These are phyloP conservation scores for Mimosa pudica DNA, from an alignment of 306 rosid genomes.

Conservation along the genomic window DNA sequence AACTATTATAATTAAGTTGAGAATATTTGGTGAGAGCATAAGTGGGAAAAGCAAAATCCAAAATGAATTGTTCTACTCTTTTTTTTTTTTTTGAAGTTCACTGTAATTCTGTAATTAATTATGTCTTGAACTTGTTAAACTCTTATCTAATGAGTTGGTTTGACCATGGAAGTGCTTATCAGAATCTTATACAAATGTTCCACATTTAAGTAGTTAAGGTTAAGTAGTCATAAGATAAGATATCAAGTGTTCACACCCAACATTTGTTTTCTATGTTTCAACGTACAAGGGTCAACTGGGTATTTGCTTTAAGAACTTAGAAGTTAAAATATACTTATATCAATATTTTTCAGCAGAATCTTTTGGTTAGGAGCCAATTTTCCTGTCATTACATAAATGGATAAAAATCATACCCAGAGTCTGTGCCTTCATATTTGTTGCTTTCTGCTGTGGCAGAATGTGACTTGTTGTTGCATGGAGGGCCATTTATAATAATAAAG, in stretches of 20 bases:
- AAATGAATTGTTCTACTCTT: constrained; percentile 35
- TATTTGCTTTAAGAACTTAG: background rate
- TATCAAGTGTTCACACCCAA: background rate
- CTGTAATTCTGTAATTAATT: constrained; percentile 21
- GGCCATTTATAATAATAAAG: constrained; percentile 38
- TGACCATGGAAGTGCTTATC: background rate
- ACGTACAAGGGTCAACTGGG: background rate
- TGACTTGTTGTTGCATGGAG: constrained; percentile 42
- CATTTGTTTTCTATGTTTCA: background rate
- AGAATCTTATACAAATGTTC: background rate
- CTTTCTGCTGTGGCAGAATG: constrained; percentile 48
- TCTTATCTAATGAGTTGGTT: constrained; percentile 16
- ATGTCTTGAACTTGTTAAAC: constrained; percentile 5
- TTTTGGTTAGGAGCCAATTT: constrained; percentile 8
- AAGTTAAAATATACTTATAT: background rate
- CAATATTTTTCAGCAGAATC: background rate
- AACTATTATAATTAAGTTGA: constrained; percentile 30
- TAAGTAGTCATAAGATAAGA: background rate
- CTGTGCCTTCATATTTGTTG: constrained; percentile 56
- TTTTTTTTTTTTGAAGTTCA: constrained; percentile 21
- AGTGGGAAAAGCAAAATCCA: constrained; percentile 51
- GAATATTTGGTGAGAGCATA: constrained; percentile 50
- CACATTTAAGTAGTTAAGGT: background rate
- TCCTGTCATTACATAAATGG: constrained; percentile 14
- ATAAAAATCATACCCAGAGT: constrained; percentile 31